Base-by-base conservation (phyloP, 2,329 filamentous ascomycete genomes). In the Botrytis squamosa region DNA sequence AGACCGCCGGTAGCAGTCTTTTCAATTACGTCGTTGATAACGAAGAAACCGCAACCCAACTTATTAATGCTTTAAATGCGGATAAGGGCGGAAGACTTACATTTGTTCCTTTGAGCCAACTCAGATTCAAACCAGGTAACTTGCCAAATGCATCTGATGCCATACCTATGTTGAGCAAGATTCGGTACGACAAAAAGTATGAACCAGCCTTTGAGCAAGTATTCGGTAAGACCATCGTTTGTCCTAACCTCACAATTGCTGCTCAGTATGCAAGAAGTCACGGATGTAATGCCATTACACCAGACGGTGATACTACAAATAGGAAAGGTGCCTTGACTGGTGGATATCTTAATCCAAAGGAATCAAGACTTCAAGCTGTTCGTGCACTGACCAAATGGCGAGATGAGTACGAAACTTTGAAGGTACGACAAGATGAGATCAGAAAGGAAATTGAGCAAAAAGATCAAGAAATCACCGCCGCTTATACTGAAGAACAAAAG, bases 11-110 rank as follows among this genome's bases (percentile, higher is more conserved):
- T 29, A 91, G 91, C 76, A 97, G 94, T 81, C 86, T 99, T 14
- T 99, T 99, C 84, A 94, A 99, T 83, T 97, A 97, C 77, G 91
- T 99, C 18, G 95, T 98, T 62, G 95, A 99, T 81, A 95, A 92
- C 68, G 94, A 97, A 75, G 90, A 92, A 59, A 98, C 95, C 0
- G 94, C 95, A 0, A 94, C 93, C 1, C 89, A 90, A 77, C 88
- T 98, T 49, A 90, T 96, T 62, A 92, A 95, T 77, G 88, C 90
- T 22, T 86, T 99, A 42, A 92, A 94, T 81, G 91, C 90, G 76
- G 90, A 93, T 77, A 92, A 90, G 75, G 92, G 92, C 25, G 96
- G 96, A 20, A 90, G 96, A 80, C 88, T 99, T 29, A 99, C 97
- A 0, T 98, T 98, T 80, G 95, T 98, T 88, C 96, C 96, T 0